phyloP scores from a whole-genome alignment of 75 land plant genomes.

The Chamaecyparis obtusa region DNA sequence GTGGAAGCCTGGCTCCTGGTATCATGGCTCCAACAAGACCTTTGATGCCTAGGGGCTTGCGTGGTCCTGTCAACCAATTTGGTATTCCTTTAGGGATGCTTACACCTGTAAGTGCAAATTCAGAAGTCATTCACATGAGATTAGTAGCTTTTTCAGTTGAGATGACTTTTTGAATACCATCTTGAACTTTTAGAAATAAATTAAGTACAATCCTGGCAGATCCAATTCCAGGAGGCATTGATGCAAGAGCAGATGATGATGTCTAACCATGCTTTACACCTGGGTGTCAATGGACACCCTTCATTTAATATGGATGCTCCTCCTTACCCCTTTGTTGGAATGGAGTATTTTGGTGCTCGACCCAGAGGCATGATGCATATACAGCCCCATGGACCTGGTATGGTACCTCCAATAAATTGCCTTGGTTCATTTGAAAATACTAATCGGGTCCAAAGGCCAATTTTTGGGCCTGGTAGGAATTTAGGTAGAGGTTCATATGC shows the following conservation, averaged over 20 bases:
- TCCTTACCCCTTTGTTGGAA: constrained; percentile 14
- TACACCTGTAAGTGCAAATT: constrained; percentile 18
- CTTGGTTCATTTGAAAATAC: constrained; percentile 12
- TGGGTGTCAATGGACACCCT: constrained; percentile 13
- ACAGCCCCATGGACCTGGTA: constrained; percentile 23
- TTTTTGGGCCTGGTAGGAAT: constrained; percentile 17
- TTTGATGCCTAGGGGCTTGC: constrained; percentile 23
- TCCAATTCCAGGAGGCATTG: constrained; percentile 26
- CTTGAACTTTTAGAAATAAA: neutral
- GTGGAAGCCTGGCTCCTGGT: constrained; percentile 23
- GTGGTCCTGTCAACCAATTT: constrained; percentile 19
- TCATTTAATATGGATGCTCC: constrained; percentile 13
- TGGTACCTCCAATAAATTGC: constrained; percentile 16
- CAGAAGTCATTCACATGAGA: constrained; percentile 5
- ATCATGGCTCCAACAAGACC: constrained; percentile 45
- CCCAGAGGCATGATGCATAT: constrained; percentile 26
- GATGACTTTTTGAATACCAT: too few species aligned
- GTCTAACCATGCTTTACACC: constrained; percentile 18
- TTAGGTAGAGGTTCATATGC: neutral
- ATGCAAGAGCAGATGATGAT: constrained; percentile 31
- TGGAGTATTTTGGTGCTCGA: constrained; percentile 18
- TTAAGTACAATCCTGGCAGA: constrained; percentile 14
- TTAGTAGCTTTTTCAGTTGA: neutral
- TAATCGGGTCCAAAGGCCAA: constrained; percentile 17
- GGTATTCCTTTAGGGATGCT: constrained; percentile 24